Percentiles rank a stretch among this genome's conserved stretches.
phyloP scores from a whole-genome alignment of 257 asterid genomes.

The Handroanthus guayacan region DNA sequence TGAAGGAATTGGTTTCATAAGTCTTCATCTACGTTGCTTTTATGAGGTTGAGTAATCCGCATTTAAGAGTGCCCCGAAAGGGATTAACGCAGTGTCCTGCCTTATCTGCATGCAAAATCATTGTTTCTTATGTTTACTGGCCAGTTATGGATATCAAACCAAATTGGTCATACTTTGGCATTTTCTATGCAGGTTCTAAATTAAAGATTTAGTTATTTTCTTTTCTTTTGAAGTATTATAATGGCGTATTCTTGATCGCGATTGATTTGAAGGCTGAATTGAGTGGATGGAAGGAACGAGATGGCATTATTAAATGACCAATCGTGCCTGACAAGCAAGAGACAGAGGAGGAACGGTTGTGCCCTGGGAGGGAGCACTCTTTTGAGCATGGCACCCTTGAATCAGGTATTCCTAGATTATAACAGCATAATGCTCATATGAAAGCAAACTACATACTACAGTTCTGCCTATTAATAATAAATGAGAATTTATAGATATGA shows the following conservation, averaged over 20 bases:
- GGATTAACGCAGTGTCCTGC: not conserved
- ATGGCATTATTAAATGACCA: not conserved
- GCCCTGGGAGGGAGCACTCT: not conserved
- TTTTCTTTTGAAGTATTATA: not conserved
- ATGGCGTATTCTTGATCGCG: not conserved
- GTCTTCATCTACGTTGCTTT: not conserved
- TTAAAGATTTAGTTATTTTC: not conserved
- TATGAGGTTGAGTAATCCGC: not conserved
- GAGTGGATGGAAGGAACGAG: not conserved
- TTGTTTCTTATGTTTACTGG: not conserved
- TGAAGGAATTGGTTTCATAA: not conserved
- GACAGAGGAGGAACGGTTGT: not conserved
- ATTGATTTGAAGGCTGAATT: not conserved
- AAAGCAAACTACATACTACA: not conserved
- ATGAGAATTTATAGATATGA: not conserved
- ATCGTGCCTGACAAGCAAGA: not conserved
- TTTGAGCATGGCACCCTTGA: not conserved
- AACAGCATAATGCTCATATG: not conserved
- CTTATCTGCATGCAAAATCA: not conserved
- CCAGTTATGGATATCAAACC: not conserved
- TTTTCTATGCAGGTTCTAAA: not conserved
- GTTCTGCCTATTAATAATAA: not conserved
- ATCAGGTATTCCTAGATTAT: conserved; percentile 15
- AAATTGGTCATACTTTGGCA: not conserved
- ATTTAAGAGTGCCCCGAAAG: not conserved